A percentile compares a stretch with the other conserved stretches of the same genome.
Conservation (phyloP, 805 yeast species). For the Saccharomycopsis fodiens region DNA sequence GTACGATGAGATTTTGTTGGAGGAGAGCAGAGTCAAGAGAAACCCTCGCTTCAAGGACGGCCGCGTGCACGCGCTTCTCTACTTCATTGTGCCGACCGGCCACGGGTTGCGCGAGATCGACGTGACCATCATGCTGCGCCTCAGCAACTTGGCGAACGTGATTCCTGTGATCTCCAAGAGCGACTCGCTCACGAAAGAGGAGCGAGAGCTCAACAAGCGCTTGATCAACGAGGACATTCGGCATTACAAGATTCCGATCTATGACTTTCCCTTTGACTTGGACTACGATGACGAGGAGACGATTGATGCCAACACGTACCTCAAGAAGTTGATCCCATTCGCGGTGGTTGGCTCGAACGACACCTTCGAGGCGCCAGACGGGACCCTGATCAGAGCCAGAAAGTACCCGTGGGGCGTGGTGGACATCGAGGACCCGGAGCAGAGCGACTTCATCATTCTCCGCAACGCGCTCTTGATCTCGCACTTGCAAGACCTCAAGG, state of each 20-base stretch:
- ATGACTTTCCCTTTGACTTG: conserved; percentile 60
- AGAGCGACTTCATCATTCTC: conserved; percentile 72
- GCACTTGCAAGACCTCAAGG: conserved; percentile 83
- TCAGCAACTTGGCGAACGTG: conserved; percentile 75
- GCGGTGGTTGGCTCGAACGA: conserved; percentile 65
- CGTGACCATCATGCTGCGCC: conserved; percentile 66
- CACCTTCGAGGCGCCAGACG: conserved; percentile 39
- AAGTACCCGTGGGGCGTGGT: conserved; percentile 56
- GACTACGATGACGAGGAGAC: conserved; percentile 52
- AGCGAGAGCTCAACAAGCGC: conserved; percentile 63
- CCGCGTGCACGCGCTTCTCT: conserved; percentile 68
- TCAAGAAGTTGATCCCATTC: conserved; percentile 59
- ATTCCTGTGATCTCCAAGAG: conserved; percentile 83
- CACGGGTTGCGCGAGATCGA: conserved; percentile 76
- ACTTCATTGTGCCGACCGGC: conserved; percentile 77
- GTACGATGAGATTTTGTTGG: conserved; percentile 74
- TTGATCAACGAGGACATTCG: conserved; percentile 72
- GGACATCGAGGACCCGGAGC: conserved; percentile 63
- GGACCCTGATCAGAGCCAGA: conserved; percentile 36
- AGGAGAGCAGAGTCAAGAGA: conserved; percentile 74
- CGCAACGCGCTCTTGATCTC: conserved; percentile 75
- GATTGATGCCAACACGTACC: conserved; percentile 54
- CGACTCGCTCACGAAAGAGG: conserved; percentile 77
- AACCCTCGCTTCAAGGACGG: conserved; percentile 83
- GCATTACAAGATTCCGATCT: conserved; percentile 61